Evolutionary conservation across 2,329 filamentous ascomycete genomes (phyloP), one percentile per base, ranked within the genome.

Genomic region (Oidium heveae): DNA sequence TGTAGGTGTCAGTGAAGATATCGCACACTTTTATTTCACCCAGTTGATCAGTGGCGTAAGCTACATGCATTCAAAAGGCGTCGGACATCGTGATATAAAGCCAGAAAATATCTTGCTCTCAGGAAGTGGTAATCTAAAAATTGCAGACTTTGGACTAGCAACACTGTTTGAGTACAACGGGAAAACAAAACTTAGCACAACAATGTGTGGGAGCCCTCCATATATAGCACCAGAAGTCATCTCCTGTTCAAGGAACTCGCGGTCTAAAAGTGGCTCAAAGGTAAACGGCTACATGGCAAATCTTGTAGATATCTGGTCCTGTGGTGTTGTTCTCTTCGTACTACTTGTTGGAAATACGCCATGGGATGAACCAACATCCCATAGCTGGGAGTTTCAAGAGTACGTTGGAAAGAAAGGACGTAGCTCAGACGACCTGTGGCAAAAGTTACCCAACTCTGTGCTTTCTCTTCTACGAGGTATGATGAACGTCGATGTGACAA

Each of bases 221-320:
- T 98, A 98, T 63, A 95, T 98, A 63, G 91, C 91, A 0, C 91
- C 93, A 0, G 91, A 98, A 68, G 91, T 98, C 32, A 70, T 82
- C 28, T 70, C 68, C 57, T 82, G 72, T 61, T 61, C 61, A 4
- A 64, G 56, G 68, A 47, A 32, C 65, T 70, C 57, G 60, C 63
- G 46, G 69, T 73, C 57, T 73, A 71, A 64, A 69, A 66, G 51
- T 65, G 73, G 43, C 61, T 73, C 39, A 68, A 74, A 53, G 70
- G 72, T 52, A 62, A 65, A 51, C 79, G 82, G 74, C 28, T 89
- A 89, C 64, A 74, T 75, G 33, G 80, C 88, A 8, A 86, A 95
- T 58, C 69, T 86, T 44, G 85, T 86, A 39, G 91, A 98, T 64
- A 82, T 98, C 55, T 98, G 93, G 93, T 95, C 88, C 16, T 95